Conservation (phyloP, 2,329 filamentous ascomycete genomes). For the Leptoxyphium fumago region DNA sequence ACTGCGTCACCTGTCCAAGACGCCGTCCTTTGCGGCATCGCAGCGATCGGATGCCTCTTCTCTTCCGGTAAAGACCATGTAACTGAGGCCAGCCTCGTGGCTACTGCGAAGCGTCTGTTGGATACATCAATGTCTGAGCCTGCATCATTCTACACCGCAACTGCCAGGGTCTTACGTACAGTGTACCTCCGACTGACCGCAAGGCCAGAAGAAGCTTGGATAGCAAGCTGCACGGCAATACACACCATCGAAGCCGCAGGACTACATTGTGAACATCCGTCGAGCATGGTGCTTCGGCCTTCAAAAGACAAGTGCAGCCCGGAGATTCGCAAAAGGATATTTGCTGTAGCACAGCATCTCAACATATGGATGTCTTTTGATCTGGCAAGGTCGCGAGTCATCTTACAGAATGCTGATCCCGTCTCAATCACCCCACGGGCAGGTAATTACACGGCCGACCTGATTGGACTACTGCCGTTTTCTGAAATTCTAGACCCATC, state of each 20-base stretch:
- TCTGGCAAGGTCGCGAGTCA: slow-evolving; percentile 35
- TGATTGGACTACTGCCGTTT: no score
- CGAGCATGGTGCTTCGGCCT: neutral
- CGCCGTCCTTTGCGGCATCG: slow-evolving; percentile 37
- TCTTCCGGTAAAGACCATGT: slow-evolving; percentile 25
- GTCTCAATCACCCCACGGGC: no score
- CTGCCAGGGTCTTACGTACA: slow-evolving; percentile 36
- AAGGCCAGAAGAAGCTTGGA: slow-evolving; percentile 37
- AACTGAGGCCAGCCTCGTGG: slow-evolving; percentile 31
- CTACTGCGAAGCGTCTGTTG: slow-evolving; percentile 29
- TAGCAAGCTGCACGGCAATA: slow-evolving; percentile 40
- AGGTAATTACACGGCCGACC: no score
- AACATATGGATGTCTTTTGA: slow-evolving; percentile 44
- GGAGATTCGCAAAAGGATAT: slow-evolving; percentile 13
- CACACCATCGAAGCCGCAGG: slow-evolving; percentile 39
- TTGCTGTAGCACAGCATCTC: slow-evolving; percentile 37
- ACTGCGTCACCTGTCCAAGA: slow-evolving; percentile 21
- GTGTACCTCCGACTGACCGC: slow-evolving; percentile 38
- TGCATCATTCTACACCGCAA: slow-evolving; percentile 24
- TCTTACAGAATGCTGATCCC: slow-evolving; percentile 28
- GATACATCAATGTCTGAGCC: slow-evolving; percentile 18
- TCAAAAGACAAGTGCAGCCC: neutral
- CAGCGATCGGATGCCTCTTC: slow-evolving; percentile 36
- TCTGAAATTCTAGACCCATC: no score
- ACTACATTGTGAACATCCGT: slow-evolving; percentile 22